A percentile compares a stretch with the other conserved stretches of the same genome.
phyloP scores from a whole-genome alignment of 768 basidiomycete species.

The Boletus subcaerulescens region DNA sequence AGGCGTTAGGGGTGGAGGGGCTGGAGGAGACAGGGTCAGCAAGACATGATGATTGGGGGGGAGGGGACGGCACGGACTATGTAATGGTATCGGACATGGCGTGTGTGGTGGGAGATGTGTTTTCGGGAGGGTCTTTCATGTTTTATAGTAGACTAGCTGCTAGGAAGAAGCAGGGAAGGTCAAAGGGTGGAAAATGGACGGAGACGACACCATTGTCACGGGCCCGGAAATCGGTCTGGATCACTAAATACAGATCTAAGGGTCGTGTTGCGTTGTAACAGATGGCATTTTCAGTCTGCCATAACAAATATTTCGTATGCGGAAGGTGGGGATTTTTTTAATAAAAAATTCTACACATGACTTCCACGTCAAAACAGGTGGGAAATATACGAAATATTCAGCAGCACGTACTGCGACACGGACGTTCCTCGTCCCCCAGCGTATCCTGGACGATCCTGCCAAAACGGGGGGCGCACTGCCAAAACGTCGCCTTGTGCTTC shows the following conservation, averaged over 20 bases:
- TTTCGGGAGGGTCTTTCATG: conserved; percentile 40
- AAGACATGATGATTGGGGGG: background rate
- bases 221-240: conserved; percentile 44
- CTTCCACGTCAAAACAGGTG: conserved; percentile 28
- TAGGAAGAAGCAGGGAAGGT: conserved; percentile 32
- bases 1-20: conserved; percentile 38
- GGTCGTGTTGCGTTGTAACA: conserved; percentile 57
- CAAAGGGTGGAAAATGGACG: conserved; percentile 40
- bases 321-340: conserved; percentile 45
- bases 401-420: conserved; percentile 4
- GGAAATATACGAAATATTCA: conserved; percentile 14
- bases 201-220: conserved; percentile 39
- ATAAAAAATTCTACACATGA: conserved; percentile 34
- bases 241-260: conserved; percentile 72
- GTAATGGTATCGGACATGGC: conserved; percentile 52
- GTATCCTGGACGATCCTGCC: conserved; percentile 28
- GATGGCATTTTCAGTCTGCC: conserved; percentile 40
- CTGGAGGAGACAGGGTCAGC: conserved; percentile 21
- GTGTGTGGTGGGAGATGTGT: conserved; percentile 38
- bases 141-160: conserved; percentile 44
- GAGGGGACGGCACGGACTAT: conserved; percentile 43
- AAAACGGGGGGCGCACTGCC: conserved; percentile 17
- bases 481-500: conserved; percentile 19
- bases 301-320: conserved; percentile 38
- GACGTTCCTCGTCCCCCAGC: background rate